Conservation (phyloP, 805 yeast species). For the Cephaloascus albidus region DNA sequence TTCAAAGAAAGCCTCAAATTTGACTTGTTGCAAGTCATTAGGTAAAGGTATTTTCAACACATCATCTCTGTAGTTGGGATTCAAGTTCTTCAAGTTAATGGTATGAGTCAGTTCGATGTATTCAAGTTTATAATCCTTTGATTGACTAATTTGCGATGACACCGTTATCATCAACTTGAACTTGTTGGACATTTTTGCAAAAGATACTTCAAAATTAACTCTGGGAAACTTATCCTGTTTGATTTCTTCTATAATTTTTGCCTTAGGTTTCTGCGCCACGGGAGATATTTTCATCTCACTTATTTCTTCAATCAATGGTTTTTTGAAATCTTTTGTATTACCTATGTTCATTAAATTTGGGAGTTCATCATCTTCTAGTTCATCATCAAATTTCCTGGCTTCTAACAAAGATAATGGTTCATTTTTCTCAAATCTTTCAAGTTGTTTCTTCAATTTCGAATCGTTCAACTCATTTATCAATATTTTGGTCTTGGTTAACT, state of each 20-base stretch:
- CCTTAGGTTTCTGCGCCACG: slow-evolving; percentile 1
- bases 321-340: slow-evolving; percentile 9
- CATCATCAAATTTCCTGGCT: slow-evolving; percentile 20
- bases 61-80: slow-evolving; percentile 9
- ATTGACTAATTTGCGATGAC: slow-evolving; percentile 17
- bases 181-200: slow-evolving; percentile 12
- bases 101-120: slow-evolving; percentile 16
- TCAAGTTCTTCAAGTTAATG: slow-evolving; percentile 18
- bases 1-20: slow-evolving; percentile 17
- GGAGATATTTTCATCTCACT: slow-evolving; percentile 14
- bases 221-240: slow-evolving; percentile 2
- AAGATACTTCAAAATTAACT: slow-evolving; percentile 8
- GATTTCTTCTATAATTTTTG: not conserved
- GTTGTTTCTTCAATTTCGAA: slow-evolving; percentile 23
- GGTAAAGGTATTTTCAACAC: slow-evolving; percentile 27
- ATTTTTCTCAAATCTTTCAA: slow-evolving; percentile 24
- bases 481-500: slow-evolving; percentile 33
- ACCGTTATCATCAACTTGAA: slow-evolving; percentile 9
- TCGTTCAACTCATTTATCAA: slow-evolving; percentile 32
- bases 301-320: slow-evolving; percentile 50
- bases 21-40: slow-evolving; percentile 4
- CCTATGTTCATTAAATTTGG: slow-evolving; percentile 21
- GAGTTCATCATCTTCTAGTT: slow-evolving; percentile 9
- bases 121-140: slow-evolving; percentile 20
- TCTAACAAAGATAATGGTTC: slow-evolving; percentile 35